These are phyloP conservation scores for Salvia splendens DNA, from an alignment of 257 asterid genomes.

Conservation along the genomic window DNA sequence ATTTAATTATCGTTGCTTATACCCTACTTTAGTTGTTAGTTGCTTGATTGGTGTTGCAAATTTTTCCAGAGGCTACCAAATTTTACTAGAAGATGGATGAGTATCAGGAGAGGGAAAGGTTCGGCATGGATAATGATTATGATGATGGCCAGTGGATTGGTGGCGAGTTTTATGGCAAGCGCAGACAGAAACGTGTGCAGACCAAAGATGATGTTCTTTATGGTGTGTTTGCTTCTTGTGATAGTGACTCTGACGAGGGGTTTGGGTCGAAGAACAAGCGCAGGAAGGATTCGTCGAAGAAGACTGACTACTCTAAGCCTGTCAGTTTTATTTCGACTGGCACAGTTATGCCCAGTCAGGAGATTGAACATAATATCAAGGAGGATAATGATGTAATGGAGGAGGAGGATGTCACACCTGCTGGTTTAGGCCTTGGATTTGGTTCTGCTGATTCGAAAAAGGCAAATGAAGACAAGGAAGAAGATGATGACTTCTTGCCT, in stretches of 20 bases:
- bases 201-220: constrained; percentile 75
- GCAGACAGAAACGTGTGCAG: constrained; percentile 58
- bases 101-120: constrained; percentile 76
- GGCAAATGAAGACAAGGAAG: constrained; percentile 33
- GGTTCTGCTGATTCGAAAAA: constrained; percentile 42
- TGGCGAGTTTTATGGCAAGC: constrained; percentile 63
- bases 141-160: constrained; percentile 78
- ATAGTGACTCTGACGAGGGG: constrained; percentile 74
- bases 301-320: constrained; percentile 68
- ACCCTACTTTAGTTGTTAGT: background rate
- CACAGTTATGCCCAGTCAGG: constrained; percentile 61
- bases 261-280: constrained; percentile 66
- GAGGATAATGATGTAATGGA: constrained; percentile 47
- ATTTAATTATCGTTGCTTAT: background rate
- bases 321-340: constrained; percentile 75
- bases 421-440: constrained; percentile 54
- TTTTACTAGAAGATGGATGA: constrained; percentile 59
- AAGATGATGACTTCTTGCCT: constrained; percentile 54
- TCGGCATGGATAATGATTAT: constrained; percentile 78
- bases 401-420: constrained; percentile 43
- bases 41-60: background rate
- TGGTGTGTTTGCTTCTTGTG: constrained; percentile 79
- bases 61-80: constrained; percentile 20
- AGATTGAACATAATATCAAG: constrained; percentile 48
- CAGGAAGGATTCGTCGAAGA: constrained; percentile 52